Evolutionary conservation across 2,329 filamentous ascomycete species (phyloP).

Genomic region (Emericellopsis atlantica): DNA sequence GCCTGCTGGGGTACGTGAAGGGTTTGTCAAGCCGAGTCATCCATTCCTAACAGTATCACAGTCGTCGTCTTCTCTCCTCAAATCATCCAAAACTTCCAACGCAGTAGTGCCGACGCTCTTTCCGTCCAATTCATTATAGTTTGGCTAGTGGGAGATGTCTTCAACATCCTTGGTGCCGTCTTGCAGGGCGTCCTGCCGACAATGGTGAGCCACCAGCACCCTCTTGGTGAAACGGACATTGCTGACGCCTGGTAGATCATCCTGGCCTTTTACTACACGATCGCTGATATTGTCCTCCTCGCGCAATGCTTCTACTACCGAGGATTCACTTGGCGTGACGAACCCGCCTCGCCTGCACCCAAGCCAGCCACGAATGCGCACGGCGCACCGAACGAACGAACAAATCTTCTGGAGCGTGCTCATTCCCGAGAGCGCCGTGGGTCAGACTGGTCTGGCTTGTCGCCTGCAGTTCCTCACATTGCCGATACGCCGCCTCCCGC

Average conservation of each 20-base stretch:
- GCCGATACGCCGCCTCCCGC: conserved; percentile 31
- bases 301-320: conserved; percentile 93
- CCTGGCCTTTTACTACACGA: conserved; percentile 85
- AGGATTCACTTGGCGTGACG: conserved; percentile 58
- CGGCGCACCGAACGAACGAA: conserved; percentile 36
- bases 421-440: conserved; percentile 30
- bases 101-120: conserved; percentile 73
- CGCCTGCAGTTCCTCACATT: conserved; percentile 71
- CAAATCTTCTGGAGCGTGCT: conserved; percentile 34
- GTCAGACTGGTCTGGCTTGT: conserved; percentile 52
- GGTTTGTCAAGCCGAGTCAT: not conserved
- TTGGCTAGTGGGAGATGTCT: conserved; percentile 90
- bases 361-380: conserved; percentile 21
- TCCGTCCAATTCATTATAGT: conserved; percentile 86
- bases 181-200: conserved; percentile 86
- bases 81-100: conserved; percentile 87
- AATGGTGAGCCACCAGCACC: conserved; percentile 46
- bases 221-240: conserved; percentile 4
- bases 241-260: conserved; percentile 44
- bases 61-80: conserved; percentile 96
- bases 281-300: conserved; percentile 80
- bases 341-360: conserved; percentile 25
- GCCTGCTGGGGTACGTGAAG: conserved; percentile 60
- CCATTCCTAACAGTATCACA: conserved; percentile 5
- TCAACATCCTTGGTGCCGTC: conserved; percentile 90